Evolutionary conservation across 768 basidiomycete genomes (phyloP).

Genomic region (Suillus alpinus): DNA sequence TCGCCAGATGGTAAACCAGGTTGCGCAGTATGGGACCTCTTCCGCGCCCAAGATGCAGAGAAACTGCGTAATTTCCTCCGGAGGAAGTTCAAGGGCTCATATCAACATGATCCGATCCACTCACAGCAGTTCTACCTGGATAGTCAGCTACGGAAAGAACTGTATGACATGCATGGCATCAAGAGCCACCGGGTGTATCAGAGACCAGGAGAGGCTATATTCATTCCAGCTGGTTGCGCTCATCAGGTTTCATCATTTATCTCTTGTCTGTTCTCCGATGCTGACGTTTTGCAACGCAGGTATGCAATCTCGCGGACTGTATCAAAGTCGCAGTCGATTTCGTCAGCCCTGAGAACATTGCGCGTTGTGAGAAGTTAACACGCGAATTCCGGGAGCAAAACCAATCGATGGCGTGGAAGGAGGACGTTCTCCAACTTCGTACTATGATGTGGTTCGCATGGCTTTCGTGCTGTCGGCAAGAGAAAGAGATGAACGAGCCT

Average conservation of each 20-base stretch:
- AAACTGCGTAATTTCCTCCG: constrained; percentile 73
- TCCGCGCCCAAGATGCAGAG: constrained; percentile 76
- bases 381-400: constrained; percentile 90
- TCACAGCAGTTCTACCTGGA: constrained; percentile 88
- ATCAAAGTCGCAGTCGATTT: constrained; percentile 96
- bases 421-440: constrained; percentile 87
- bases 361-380: constrained; percentile 80
- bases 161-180: constrained; percentile 68
- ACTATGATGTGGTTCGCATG: constrained; percentile 96
- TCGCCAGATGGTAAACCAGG: constrained; percentile 62
- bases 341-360: constrained; percentile 90
- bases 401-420: constrained; percentile 85
- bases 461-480: constrained; percentile 62
- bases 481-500: constrained; percentile 37
- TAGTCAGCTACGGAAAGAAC: constrained; percentile 56
- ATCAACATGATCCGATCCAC: constrained; percentile 83
- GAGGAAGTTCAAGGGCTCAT: constrained; percentile 54
- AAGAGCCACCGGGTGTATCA: constrained; percentile 85
- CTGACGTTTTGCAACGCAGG: constrained; percentile 41
- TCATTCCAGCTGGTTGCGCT: constrained; percentile 92
- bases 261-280: neutral
- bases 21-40: constrained; percentile 91
- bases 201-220: constrained; percentile 87
- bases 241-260: constrained; percentile 62
- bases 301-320: constrained; percentile 91